Conservation (phyloP, 768 basidiomycete species). For the Astraeus odoratus region DNA sequence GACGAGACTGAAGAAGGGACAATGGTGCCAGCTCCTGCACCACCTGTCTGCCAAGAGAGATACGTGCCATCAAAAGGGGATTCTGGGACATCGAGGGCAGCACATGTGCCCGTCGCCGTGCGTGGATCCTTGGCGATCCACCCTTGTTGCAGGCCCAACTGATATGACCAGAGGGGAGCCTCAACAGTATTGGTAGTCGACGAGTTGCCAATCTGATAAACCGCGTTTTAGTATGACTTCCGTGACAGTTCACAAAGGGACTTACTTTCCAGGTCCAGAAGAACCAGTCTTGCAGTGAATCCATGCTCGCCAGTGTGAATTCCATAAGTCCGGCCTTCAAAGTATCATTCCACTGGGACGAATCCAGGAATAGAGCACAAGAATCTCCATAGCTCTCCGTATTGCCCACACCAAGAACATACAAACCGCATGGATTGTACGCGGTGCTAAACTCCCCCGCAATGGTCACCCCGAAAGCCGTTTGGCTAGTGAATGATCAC, state of each 20-base stretch:
- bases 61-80: constrained; percentile 46
- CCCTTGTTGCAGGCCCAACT: constrained; percentile 62
- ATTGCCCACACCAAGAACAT: constrained; percentile 30
- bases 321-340: constrained; percentile 46
- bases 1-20: constrained; percentile 32
- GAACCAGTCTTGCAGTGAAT: constrained; percentile 60
- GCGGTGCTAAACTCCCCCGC: constrained; percentile 75
- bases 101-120: constrained; percentile 57
- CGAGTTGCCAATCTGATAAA: constrained; percentile 48
- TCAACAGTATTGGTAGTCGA: constrained; percentile 40
- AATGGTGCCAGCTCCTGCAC: constrained; percentile 44
- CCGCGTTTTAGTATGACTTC: neutral
- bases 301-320: constrained; percentile 55
- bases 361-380: constrained; percentile 42
- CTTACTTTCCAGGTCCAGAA: constrained; percentile 75
- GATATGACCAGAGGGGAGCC: constrained; percentile 64
- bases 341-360: constrained; percentile 43
- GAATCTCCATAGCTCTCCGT: constrained; percentile 21
- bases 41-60: constrained; percentile 65
- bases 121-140: constrained; percentile 78
- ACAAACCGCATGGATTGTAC: constrained; percentile 59
- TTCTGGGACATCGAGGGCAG: constrained; percentile 38
- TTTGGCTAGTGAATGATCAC: constrained; percentile 28
- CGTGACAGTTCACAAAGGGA: too few species aligned
- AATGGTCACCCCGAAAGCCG: constrained; percentile 59